phyloP scores from a whole-genome alignment of 2,329 filamentous ascomycete species.

The Metarhizium sp. region DNA sequence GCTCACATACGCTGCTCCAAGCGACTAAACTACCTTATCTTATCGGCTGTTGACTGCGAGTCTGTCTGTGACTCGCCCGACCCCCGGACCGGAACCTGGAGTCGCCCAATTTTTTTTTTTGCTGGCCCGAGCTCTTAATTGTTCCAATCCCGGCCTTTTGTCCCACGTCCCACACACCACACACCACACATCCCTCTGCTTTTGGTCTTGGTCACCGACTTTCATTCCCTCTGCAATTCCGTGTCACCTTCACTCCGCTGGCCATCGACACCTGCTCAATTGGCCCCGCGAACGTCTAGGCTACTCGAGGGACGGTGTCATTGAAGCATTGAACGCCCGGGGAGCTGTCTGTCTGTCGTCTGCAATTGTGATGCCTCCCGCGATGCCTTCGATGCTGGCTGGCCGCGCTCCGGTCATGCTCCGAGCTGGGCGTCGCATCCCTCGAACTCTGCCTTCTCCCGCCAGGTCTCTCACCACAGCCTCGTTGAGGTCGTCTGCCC shows the following conservation, averaged over 20 bases:
- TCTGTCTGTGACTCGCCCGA: slow-evolving; percentile 3
- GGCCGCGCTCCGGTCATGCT: slow-evolving; percentile 49
- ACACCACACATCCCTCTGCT: neutral
- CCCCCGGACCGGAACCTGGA: slow-evolving; percentile 1
- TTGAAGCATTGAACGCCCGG: slow-evolving; percentile 24
- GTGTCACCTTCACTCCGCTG: slow-evolving; percentile 1
- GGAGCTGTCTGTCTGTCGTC: slow-evolving; percentile 7
- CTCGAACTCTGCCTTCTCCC: slow-evolving; percentile 32
- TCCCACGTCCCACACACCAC: neutral
- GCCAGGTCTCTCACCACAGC: slow-evolving; percentile 34
- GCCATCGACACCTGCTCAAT: slow-evolving; percentile 14
- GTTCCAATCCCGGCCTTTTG: neutral
- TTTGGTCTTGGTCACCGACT: slow-evolving; percentile 15
- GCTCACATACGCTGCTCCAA: neutral
- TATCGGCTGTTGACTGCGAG: slow-evolving; percentile 6
- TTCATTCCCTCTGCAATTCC: slow-evolving; percentile 7
- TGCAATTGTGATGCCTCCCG: slow-evolving; percentile 26
- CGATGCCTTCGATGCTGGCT: slow-evolving; percentile 34
- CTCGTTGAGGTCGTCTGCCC: slow-evolving; percentile 22
- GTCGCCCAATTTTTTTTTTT: slow-evolving; percentile 16
- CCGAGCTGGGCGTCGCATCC: slow-evolving; percentile 43
- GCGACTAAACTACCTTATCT: neutral
- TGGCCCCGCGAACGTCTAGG: slow-evolving; percentile 20
- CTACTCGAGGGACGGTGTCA: slow-evolving; percentile 26
- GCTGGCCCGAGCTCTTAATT: slow-evolving; percentile 10